phyloP scores from a whole-genome alignment of 1,139 yeast genomes.

The Lodderomyces orthopsilosis region DNA sequence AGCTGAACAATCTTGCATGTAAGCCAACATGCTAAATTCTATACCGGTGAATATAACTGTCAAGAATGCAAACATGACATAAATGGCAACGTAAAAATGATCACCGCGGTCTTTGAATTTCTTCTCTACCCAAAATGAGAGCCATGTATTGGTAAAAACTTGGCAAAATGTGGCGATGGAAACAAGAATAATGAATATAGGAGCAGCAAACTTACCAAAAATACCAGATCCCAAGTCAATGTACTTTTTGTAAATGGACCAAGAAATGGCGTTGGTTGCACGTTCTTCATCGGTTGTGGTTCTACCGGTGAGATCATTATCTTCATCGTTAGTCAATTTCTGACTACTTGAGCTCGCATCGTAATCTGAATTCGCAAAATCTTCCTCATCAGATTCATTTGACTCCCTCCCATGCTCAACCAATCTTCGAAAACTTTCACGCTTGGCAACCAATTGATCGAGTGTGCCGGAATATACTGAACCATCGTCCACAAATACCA shows the following conservation, averaged over 20 bases:
- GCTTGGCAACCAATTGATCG: conserved; percentile 24
- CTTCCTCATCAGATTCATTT: conserved; percentile 3
- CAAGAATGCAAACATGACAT: conserved; percentile 33
- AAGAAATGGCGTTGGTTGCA: conserved; percentile 40
- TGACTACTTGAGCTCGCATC: conserved; percentile 7
- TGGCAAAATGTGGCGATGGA: conserved; percentile 39
- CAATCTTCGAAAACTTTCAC: conserved; percentile 26
- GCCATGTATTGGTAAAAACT: conserved; percentile 41
- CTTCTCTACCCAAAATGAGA: conserved; percentile 35
- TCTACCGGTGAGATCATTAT: conserved; percentile 21
- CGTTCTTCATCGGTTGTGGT: conserved; percentile 37
- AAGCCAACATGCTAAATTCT: conserved; percentile 56
- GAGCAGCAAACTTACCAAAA: conserved; percentile 28
- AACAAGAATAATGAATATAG: conserved; percentile 34
- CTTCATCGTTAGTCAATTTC: conserved; percentile 9
- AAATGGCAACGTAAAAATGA: conserved; percentile 31
- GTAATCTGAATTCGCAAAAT: background rate
- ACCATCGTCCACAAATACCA: conserved; percentile 35
- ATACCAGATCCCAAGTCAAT: conserved; percentile 41
- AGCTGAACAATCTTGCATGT: conserved; percentile 47
- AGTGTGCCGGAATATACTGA: conserved; percentile 33
- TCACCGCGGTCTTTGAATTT: conserved; percentile 24
- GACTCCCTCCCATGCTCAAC: conserved; percentile 25
- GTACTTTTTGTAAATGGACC: conserved; percentile 36
- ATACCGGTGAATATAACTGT: conserved; percentile 48